A percentile compares a stretch with the other conserved stretches of the same genome.
These are phyloP conservation scores for Microstroma glucosiphilum DNA, from an alignment of 1,284 basidiomycete genomes.

Conservation along the genomic window DNA sequence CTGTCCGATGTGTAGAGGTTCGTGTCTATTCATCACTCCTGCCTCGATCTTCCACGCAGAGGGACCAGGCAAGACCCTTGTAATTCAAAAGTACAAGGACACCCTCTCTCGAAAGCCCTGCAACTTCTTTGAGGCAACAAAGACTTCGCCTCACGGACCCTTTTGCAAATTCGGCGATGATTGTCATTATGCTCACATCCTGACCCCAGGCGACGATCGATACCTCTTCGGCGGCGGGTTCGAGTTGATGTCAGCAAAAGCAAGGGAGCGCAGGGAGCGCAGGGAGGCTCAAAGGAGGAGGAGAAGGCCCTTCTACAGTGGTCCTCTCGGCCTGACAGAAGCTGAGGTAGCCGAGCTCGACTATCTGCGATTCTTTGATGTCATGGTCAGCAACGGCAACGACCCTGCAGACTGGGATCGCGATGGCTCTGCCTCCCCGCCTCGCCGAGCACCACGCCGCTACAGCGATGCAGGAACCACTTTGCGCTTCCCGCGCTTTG, in stretches of 20 bases:
- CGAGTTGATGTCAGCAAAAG: background rate
- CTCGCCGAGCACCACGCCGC: no score
- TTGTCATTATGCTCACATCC: background rate
- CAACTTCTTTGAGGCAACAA: background rate
- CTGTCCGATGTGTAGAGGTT: background rate
- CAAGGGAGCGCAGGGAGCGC: background rate
- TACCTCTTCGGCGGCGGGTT: constrained; percentile 2
- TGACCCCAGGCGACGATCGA: background rate
- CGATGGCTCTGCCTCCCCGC: no score
- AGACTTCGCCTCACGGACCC: background rate
- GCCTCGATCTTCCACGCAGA: background rate
- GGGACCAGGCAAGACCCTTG: background rate
- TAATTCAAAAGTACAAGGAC: background rate
- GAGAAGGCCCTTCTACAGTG: background rate
- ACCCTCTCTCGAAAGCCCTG: background rate
- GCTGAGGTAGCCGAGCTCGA: background rate
- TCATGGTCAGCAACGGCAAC: background rate
- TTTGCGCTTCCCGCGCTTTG: no score
- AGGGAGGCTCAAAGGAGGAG: background rate
- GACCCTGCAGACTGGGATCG: background rate
- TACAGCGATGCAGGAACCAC: no score
- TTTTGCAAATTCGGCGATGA: constrained; percentile 4
- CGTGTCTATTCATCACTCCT: background rate
- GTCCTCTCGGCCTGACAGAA: background rate
- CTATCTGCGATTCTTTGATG: background rate